Percentiles rank a stretch among this genome's conserved stretches.
phyloP scores from a whole-genome alignment of 2,329 filamentous ascomycete genomes.

The Colletotrichum melonis region DNA sequence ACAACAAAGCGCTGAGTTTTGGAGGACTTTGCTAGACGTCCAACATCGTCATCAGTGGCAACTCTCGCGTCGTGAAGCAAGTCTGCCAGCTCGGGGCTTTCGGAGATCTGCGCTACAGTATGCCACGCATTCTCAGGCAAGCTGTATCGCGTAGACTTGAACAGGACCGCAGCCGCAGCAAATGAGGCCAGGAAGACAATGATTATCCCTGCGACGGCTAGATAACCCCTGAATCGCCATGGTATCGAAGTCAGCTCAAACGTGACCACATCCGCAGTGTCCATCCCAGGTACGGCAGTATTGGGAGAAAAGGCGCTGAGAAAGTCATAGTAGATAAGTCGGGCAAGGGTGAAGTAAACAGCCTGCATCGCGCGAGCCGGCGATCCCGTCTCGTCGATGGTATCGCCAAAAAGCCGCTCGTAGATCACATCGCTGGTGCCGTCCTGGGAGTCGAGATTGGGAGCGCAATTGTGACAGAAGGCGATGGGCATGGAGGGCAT shows the following conservation, averaged over 20 bases:
- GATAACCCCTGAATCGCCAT: not conserved
- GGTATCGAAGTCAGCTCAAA: not conserved
- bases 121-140: constrained; percentile 1
- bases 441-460: not conserved
- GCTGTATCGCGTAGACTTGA: not conserved
- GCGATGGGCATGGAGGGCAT: not conserved
- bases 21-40: not conserved
- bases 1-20: not conserved
- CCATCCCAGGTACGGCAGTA: not conserved
- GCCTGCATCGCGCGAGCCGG: not conserved
- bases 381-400: not conserved
- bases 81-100: not conserved
- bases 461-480: not conserved
- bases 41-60: not conserved
- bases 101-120: constrained; percentile 6
- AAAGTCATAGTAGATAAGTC: not conserved
- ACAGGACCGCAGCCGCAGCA: not conserved
- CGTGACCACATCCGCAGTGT: not conserved
- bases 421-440: not conserved
- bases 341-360: not conserved
- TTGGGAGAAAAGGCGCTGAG: not conserved
- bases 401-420: not conserved
- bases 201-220: not conserved
- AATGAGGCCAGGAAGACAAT: not conserved
- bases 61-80: not conserved